A percentile compares a stretch with the other conserved stretches of the same genome.
phyloP scores from a whole-genome alignment of 2,329 filamentous ascomycete species.

The Trichophyton schoenleinii region DNA sequence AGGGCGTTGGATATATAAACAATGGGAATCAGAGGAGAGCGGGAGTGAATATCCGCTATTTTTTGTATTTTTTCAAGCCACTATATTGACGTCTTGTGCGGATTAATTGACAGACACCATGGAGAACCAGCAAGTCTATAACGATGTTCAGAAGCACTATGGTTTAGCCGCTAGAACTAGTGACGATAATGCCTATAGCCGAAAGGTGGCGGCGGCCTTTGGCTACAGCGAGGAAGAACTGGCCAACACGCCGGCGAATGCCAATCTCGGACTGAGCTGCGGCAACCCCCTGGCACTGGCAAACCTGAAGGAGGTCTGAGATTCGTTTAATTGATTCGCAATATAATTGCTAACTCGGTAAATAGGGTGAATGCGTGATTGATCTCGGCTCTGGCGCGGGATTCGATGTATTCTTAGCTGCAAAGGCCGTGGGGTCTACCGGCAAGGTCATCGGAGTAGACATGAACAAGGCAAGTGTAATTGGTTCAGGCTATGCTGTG shows the following conservation, averaged over 20 bases:
- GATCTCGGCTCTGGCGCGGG: constrained; percentile 48
- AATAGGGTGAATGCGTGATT: constrained; percentile 44
- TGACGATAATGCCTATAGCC: constrained; percentile 25
- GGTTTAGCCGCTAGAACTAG: constrained; percentile 20
- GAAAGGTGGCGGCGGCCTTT: constrained; percentile 39
- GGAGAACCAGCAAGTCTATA: constrained; percentile 13
- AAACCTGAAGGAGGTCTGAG: constrained; percentile 32
- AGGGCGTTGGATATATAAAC: neutral
- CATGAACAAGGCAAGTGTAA: constrained; percentile 41
- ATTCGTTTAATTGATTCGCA: neutral
- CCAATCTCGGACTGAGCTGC: constrained; percentile 44
- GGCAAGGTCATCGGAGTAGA: constrained; percentile 46
- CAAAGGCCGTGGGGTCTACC: constrained; percentile 36
- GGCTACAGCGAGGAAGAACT: constrained; percentile 42
- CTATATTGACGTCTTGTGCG: no score
- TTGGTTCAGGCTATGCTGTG: no score
- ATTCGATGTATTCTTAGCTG: constrained; percentile 46
- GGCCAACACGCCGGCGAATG: constrained; percentile 32
- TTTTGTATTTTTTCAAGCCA: neutral
- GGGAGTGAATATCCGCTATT: neutral
- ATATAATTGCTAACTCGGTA: neutral
- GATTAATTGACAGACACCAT: neutral
- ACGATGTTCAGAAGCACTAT: constrained; percentile 15
- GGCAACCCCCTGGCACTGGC: constrained; percentile 43
- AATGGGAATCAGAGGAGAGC: no score